Base-by-base conservation (phyloP, 2,329 filamentous ascomycete genomes). In the Claviceps pusilla region DNA sequence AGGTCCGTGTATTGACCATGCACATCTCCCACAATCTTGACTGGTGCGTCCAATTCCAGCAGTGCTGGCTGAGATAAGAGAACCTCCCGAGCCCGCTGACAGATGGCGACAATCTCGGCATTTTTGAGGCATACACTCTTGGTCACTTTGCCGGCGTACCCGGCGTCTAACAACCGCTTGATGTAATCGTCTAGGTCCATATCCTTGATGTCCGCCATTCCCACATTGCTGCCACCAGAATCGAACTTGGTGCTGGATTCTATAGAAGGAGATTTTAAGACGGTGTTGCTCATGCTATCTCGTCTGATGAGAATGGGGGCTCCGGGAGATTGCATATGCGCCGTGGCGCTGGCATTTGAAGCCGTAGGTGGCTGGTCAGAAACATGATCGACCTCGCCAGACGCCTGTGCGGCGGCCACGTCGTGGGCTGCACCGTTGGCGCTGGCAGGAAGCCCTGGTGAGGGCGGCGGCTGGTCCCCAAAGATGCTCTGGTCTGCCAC, bases 161-260 rank as follows among this genome's bases (percentile, higher is more conserved):
- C 93, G 10, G 93, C 91, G 69, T 98, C 93, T 53, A 98, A 75
- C 47, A 98, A 79, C 47, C 93, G 83, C 63, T 90, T 89, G 66
- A 98, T 98, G 76, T 95, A 96, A 66, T 98, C 93, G 65, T 98
- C 93, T 35, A 98, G 76, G 66, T 98, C 93, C 61, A 93, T 87
- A 41, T 90, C 82, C 69, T 95, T 95, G 64, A 97, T 80, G 28
- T 94, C 88, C 54, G 86, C 83, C 77, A 97, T 94, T 58, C 87
- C 86, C 70, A 95, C 86, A 54, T 72, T 74, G 7, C 71, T 66
- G 9, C 71, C 66, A 54, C 68, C 68, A 3, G 71, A 67, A 49
- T 83, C 79, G 28, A 59, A 54, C 56, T 66, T 69, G 53, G 58
- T 59, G 33, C 59, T 59, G n/a, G 70, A 68, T 7, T 73, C 69